Percentiles rank a stretch among this genome's conserved stretches.
These are phyloP conservation scores for Teunomyces tritomae DNA, from an alignment of 805 yeast genomes.

Conservation along the genomic window DNA sequence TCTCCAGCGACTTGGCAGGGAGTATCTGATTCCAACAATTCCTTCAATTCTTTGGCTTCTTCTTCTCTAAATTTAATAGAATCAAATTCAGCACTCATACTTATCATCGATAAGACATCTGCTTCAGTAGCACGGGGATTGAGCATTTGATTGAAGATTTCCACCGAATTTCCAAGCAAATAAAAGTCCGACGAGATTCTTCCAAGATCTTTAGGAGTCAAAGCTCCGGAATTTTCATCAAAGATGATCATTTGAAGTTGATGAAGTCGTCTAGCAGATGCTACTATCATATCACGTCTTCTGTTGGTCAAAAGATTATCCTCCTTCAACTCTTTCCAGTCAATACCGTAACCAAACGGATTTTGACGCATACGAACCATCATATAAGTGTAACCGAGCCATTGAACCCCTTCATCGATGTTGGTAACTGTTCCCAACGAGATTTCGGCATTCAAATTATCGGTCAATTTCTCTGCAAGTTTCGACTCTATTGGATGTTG, in stretches of 20 bases:
- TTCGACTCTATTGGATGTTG: conserved; percentile 96
- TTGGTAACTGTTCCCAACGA: conserved; percentile 93
- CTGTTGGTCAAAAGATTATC: conserved; percentile 78
- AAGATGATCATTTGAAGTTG: conserved; percentile 88
- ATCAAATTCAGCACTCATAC: conserved; percentile 93
- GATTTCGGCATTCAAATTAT: conserved; percentile 93
- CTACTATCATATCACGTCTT: conserved; percentile 70
- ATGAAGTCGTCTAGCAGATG: conserved; percentile 83
- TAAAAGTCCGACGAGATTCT: conserved; percentile 94
- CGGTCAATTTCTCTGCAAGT: conserved; percentile 73
- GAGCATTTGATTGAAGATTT: conserved; percentile 81
- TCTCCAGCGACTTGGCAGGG: conserved; percentile 85
- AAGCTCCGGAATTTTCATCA: conserved; percentile 78
- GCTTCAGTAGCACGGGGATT: conserved; percentile 89
- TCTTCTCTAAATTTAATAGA: conserved; percentile 86
- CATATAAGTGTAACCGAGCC: conserved; percentile 98
- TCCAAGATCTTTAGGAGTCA: conserved; percentile 85
- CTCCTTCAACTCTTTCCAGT: conserved; percentile 77
- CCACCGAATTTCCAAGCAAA: conserved; percentile 78
- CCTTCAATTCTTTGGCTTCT: conserved; percentile 70
- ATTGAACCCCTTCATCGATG: conserved; percentile 89
- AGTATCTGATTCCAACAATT: conserved; percentile 50
- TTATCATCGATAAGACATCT: conserved; percentile 80
- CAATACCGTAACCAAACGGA: conserved; percentile 89
- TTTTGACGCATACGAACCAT: conserved; percentile 92